Evolutionary conservation across 495 filamentous ascomycete species (phyloP).

Genomic region (Xylaria palmicola): DNA sequence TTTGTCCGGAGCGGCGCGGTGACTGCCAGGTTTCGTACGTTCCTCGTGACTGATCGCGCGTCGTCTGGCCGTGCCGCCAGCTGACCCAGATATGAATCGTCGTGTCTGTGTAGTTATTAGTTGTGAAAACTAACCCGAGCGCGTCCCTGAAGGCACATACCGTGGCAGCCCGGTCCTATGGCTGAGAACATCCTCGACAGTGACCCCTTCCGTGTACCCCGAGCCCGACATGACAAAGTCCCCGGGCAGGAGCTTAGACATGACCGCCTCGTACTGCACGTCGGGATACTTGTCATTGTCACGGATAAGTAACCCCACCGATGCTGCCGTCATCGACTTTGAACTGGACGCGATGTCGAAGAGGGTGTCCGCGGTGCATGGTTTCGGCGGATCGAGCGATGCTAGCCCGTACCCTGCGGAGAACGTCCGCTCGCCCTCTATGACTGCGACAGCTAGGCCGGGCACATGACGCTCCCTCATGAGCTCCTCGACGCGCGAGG

Average conservation of each 20-base stretch:
- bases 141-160: constrained; percentile 20
- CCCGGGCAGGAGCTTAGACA: constrained; percentile 48
- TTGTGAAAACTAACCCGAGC: neutral
- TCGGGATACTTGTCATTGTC: constrained; percentile 35
- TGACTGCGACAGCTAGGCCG: constrained; percentile 46
- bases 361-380: constrained; percentile 41
- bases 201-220: constrained; percentile 43
- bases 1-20: constrained; percentile 38
- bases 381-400: constrained; percentile 22
- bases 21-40: constrained; percentile 43
- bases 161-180: constrained; percentile 46
- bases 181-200: constrained; percentile 49
- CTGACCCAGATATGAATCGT: constrained; percentile 13
- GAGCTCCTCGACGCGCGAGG: constrained; percentile 30
- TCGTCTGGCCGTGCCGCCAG: constrained; percentile 20
- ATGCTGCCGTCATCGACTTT: constrained; percentile 55
- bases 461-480: constrained; percentile 48
- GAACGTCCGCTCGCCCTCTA: constrained; percentile 36
- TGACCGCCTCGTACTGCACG: constrained; percentile 47
- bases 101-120: constrained; percentile 19
- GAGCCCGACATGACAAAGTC: constrained; percentile 52
- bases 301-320: constrained; percentile 47
- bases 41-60: constrained; percentile 37
- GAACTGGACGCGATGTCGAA: constrained; percentile 46
- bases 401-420: constrained; percentile 23